Evolutionary conservation across 495 filamentous ascomycete genomes (phyloP), one percentile per base, ranked within the genome.

Genomic region (Achaetomiella virescens): DNA sequence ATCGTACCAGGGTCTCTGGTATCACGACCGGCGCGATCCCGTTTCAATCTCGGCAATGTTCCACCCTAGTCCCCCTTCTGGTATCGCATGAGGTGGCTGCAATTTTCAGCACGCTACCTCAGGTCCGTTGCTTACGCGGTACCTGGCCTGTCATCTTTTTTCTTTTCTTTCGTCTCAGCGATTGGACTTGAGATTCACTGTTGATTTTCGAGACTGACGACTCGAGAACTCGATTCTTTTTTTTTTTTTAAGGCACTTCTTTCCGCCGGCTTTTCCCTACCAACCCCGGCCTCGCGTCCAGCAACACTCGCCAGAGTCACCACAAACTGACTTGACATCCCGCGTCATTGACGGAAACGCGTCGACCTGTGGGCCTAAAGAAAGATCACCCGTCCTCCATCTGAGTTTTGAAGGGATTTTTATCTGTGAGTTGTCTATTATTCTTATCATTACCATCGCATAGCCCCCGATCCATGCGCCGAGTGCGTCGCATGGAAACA

Each of bases 31-130:
- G 58, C 61, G 54, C 61, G 58, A 60, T 62, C 61, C 69, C 65
- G 65, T 71, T 71, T 70, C 67, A 68, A 71, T 71, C 61, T 71
- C 69, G 69, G 67, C 69, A 70, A 58, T 61, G 68, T 71, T 70
- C 65, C 69, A 71, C 67, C 62, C 69, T 71, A 71, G 67, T 64
- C 41, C 69, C 59, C 36, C 54, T 64, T 67, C 49, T 57, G 62
- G 57, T 46, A 63, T 55, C 58, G 69, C 69, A 70, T 71, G 61
- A 65, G 65, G 50, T 60, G 48, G 57, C 59, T 64, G 61, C 59
- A 62, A 64, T 61, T 60, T 64, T 66, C 59, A 55, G 36, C 49
- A 54, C 48, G 58, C 61, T 36, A 55, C 60, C 54, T 31, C 27
- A 31, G 27, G 27, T 9, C 27, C 27, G n/a, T 55, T 44, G 48